Base-by-base conservation (phyloP, 164 flowering plant species). In the Euptelea pleiosperma region DNA sequence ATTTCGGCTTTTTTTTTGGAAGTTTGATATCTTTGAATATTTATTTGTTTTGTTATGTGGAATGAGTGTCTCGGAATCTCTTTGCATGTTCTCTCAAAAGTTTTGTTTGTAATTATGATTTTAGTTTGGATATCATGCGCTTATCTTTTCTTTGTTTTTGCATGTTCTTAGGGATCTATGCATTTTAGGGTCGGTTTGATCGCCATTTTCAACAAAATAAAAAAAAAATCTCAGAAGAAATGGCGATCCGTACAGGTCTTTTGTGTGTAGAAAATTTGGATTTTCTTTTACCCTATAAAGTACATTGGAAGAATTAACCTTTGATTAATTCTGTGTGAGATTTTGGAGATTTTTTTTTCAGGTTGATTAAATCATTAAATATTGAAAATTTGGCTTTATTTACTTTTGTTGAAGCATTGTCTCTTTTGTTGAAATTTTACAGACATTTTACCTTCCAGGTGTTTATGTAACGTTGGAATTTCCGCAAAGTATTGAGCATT, bases 111-210 rank as follows among this genome's bases (percentile, higher is more conserved):
- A 10, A 21, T 22, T 22, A 9, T 22, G 14, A 11, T 11, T 35
- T 35, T 5, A 39, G 16, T 39, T 39, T 39, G 42, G 15, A 11
- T 14, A 11, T 14, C 1, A 39, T 18, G 39, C 18, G 9, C 7
- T 19, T 52, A 12, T 53, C 3, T 21, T 22, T 34, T 35, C 8
- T 53, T 6, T 48, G 57, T 11, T 53, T 51, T 53, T 37, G 44
- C 43, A 35, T 53, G 57, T 35, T 14, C 11, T 53, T 8, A 14
- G 41, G 30, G 18, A 6, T 35, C 24, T 39, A 29, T 15, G 35
- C 35, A 14, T 49, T 28, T 28, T 24, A 4, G 34, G 43, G 41
- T 36, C n/a, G n/a, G n/a, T 10, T 21, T 3, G 8, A 9, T 53
- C n/a, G 53, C 18, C n/a, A 1, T 25, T 34, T 33, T 14, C 15